phyloP scores from a whole-genome alignment of 306 rosid genomes.

The Delonix regia region DNA sequence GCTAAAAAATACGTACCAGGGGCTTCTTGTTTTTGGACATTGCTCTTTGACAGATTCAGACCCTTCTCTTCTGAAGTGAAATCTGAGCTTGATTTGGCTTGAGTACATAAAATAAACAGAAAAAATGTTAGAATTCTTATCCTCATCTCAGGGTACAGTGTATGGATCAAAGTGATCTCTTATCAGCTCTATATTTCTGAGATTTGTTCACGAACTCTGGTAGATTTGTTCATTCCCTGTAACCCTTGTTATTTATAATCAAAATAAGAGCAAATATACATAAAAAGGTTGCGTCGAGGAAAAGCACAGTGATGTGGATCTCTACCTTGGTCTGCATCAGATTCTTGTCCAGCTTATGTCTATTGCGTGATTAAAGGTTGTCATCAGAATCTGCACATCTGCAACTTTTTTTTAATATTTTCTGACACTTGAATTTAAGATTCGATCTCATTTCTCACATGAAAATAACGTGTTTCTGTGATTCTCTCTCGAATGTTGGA shows the following conservation, averaged over 20 bases:
- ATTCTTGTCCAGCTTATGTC: not conserved
- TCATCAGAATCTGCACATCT: not conserved
- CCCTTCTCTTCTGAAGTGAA: conserved; percentile 29
- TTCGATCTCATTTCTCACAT: not conserved
- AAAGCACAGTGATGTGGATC: not conserved
- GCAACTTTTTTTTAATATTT: not conserved
- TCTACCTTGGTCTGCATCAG: not conserved
- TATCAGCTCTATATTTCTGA: too few relatives aligned
- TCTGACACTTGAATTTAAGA: not conserved
- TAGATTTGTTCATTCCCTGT: not conserved
- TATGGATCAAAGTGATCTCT: not conserved
- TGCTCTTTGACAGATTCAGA: conserved; percentile 10
- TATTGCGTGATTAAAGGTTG: not conserved
- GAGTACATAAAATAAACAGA: conserved; percentile 23
- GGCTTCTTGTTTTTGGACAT: conserved; percentile 19
- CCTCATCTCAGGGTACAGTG: not conserved
- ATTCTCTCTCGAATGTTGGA: not conserved
- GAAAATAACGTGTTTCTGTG: not conserved
- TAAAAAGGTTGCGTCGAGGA: conserved; percentile 2
- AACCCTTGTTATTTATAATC: not conserved
- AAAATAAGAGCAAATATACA: not conserved
- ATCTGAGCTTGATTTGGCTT: conserved; percentile 21
- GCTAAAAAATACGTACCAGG: not conserved
- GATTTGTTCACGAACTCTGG: too few relatives aligned
- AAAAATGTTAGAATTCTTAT: not conserved